phyloP scores from a whole-genome alignment of 1,284 basidiomycete genomes.

The Cutaneotrichosporon cutaneum region DNA sequence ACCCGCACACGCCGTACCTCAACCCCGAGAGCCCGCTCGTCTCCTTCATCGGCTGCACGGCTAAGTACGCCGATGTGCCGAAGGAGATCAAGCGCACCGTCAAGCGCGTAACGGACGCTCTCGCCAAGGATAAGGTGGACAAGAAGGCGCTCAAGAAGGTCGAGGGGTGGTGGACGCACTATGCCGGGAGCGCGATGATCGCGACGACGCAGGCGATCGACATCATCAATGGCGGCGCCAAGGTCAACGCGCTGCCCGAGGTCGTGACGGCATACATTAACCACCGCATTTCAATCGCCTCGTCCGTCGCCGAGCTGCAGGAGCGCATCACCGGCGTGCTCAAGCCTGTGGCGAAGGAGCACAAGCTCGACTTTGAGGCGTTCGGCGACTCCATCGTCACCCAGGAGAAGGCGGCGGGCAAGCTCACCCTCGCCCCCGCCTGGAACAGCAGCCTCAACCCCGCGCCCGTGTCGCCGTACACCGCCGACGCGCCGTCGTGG shows the following conservation, averaged over 20 bases:
- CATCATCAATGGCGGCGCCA: conserved; percentile 46
- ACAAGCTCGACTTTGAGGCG: conserved; percentile 43
- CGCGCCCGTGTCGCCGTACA: conserved; percentile 47
- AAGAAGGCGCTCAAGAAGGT: conserved; percentile 39
- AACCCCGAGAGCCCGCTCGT: conserved; percentile 34
- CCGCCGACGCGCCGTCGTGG: conserved; percentile 41
- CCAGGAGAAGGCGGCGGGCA: conserved; percentile 27
- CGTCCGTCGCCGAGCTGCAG: conserved; percentile 38
- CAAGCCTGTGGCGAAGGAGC: conserved; percentile 35
- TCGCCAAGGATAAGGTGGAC: conserved; percentile 31
- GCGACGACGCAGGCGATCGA: conserved; percentile 49
- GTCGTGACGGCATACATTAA: conserved; percentile 44
- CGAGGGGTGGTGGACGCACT: conserved; percentile 32
- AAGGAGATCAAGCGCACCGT: conserved; percentile 30
- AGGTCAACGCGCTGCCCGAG: conserved; percentile 51
- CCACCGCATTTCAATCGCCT: conserved; percentile 46
- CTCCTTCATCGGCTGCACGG: conserved; percentile 35
- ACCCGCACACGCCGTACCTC: conserved; percentile 41
- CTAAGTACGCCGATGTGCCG: conserved; percentile 32
- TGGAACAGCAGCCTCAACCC: conserved; percentile 45
- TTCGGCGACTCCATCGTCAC: conserved; percentile 30
- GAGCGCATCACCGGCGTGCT: conserved; percentile 36
- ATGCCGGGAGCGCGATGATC: conserved; percentile 31
- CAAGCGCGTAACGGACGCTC: conserved; percentile 25
- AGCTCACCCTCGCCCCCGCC: conserved; percentile 36